Conservation (phyloP, 169 alveolate species). For the Perkinsus marinus region DNA sequence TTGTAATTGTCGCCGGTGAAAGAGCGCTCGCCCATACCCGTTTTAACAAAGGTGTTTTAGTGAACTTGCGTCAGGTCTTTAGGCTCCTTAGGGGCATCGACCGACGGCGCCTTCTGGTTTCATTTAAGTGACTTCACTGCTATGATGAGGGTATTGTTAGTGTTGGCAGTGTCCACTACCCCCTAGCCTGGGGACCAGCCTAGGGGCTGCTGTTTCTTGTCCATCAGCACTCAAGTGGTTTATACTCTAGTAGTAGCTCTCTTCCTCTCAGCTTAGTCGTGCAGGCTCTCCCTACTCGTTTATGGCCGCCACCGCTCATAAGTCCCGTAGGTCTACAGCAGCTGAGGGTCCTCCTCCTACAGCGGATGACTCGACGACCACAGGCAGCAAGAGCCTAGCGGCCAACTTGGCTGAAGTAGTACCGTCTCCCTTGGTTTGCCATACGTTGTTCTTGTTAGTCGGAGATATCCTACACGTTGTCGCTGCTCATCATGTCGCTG, state of each 20-base stretch:
- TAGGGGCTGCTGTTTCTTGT: too few species aligned
- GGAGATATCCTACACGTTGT: neutral
- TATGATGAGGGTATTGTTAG: too few species aligned
- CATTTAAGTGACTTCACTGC: too few species aligned
- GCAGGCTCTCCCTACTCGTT: neutral
- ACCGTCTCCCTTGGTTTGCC: neutral
- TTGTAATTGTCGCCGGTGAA: neutral
- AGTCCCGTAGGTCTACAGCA: neutral
- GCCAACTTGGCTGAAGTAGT: neutral
- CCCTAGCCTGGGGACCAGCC: too few species aligned
- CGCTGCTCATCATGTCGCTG: neutral
- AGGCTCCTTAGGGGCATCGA: too few species aligned
- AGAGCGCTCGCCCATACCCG: neutral
- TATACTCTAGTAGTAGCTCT: too few species aligned
- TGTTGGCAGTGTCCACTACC: too few species aligned
- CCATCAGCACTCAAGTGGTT: too few species aligned
- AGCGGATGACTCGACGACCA: neutral
- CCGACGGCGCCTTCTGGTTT: too few species aligned
- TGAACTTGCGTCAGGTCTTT: too few species aligned
- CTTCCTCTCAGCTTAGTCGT: neutral
- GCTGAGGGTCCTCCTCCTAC: neutral
- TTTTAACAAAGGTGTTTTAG: too few species aligned
- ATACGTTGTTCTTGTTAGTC: neutral
- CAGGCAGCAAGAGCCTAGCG: neutral
- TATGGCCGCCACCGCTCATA: neutral